These are phyloP conservation scores for Pseudonectria foliicola DNA, from an alignment of 2,329 filamentous ascomycete genomes.

Conservation along the genomic window DNA sequence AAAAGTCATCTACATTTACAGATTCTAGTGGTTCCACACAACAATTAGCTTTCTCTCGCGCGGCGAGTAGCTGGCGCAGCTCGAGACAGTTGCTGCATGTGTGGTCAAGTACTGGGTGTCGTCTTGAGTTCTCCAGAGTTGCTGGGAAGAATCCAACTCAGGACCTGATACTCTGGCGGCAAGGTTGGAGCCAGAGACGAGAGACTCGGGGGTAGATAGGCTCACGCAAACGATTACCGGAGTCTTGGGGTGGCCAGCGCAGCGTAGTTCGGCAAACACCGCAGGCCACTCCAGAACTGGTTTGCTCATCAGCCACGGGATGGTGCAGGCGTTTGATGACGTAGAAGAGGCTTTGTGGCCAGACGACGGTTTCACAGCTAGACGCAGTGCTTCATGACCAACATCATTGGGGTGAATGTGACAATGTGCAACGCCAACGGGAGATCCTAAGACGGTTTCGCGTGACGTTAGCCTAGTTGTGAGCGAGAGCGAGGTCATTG, in stretches of 20 bases:
- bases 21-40: background rate
- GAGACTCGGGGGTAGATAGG: slow-evolving; percentile 2
- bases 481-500: slow-evolving; percentile 3
- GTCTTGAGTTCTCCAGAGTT: too few species aligned
- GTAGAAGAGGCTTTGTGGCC: slow-evolving; percentile 17
- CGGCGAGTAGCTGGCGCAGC: too few species aligned
- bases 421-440: background rate
- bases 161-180: slow-evolving; percentile 4
- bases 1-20: slow-evolving; percentile 4
- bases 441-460: slow-evolving; percentile 12
- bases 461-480: slow-evolving; percentile 1
- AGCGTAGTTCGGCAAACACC: background rate
- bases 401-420: slow-evolving; percentile 4
- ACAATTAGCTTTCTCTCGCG: slow-evolving; percentile 3
- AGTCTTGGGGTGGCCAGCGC: slow-evolving; percentile 4
- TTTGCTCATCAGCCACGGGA: slow-evolving; percentile 6
- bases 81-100: background rate
- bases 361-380: slow-evolving; percentile 45
- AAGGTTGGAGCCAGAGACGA: slow-evolving; percentile 1
- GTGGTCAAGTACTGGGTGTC: too few species aligned
- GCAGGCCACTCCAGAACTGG: slow-evolving; percentile 1
- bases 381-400: slow-evolving; percentile 7
- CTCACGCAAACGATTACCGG: slow-evolving; percentile 10
- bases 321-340: slow-evolving; percentile 9
- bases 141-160: slow-evolving; percentile 2